A percentile compares a stretch with the other conserved stretches of the same genome.
These are phyloP conservation scores for Echium plantagineum DNA, from an alignment of 257 asterid species.

Conservation along the genomic window DNA sequence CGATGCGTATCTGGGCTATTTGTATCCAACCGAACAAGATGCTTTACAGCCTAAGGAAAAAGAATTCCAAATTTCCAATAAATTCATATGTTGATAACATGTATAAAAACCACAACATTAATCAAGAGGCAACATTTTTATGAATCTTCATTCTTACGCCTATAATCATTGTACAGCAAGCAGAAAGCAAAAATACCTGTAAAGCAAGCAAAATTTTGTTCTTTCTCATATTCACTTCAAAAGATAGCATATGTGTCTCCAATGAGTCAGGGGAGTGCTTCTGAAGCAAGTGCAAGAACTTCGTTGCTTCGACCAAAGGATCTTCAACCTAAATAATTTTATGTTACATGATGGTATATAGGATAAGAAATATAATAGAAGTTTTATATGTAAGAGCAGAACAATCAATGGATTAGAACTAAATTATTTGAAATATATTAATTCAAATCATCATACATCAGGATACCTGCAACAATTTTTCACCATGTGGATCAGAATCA, in stretches of 20 bases:
- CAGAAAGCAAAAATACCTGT: conserved; percentile 42
- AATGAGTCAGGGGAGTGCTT: conserved; percentile 71
- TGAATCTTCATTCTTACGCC: too few relatives aligned
- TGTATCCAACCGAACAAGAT: conserved; percentile 65
- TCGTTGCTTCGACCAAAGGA: conserved; percentile 83
- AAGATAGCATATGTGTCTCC: conserved; percentile 80
- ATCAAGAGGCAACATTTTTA: neutral
- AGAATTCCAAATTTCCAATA: too few relatives aligned
- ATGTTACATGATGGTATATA: conserved; percentile 3
- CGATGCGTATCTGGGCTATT: conserved; percentile 73
- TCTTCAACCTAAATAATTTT: conserved; percentile 66
- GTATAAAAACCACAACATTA: neutral
- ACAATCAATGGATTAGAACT: neutral
- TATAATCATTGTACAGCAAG: too few relatives aligned
- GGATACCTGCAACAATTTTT: conserved; percentile 69
- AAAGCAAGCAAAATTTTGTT: conserved; percentile 70
- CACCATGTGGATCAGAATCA: conserved; percentile 91
- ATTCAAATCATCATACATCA: conserved; percentile 8
- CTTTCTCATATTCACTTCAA: conserved; percentile 87
- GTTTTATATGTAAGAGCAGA: neutral
- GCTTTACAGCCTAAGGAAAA: conserved; percentile 65
- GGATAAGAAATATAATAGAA: conserved; percentile 6
- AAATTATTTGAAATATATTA: conserved; percentile 6
- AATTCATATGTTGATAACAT: neutral
- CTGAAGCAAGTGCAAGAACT: conserved; percentile 88